Base-by-base conservation (phyloP, 2,329 filamentous ascomycete species). In the Pezicula radicicola region DNA sequence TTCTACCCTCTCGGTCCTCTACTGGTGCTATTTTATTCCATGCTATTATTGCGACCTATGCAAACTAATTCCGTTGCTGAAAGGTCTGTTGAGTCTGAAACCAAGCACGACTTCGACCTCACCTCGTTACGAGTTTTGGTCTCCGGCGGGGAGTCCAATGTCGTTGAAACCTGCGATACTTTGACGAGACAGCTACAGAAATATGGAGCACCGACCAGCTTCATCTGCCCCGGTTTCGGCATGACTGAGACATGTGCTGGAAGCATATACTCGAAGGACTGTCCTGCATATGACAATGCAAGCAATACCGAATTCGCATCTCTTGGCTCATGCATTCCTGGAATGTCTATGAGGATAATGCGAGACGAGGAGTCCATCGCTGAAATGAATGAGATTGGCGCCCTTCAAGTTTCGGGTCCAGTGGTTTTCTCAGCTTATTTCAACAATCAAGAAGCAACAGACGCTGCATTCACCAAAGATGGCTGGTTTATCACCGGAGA, bases 351-450 rank as follows among this genome's bases (percentile, higher is more conserved):
- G 67, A 67, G 75, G 5, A 53, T 77, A 33, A 61, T 54, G 15
- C 37, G 25, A 30, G 36, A 45, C 18, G 25, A 59, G 25, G 6
- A 56, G 15, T 48, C 30, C n/a, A 39, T 50, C 15, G 55, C 55
- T 10, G 50, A 53, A 8, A 28, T 48, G 16, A 55, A 51, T 8
- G 48, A 60, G 16, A 82, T 76, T 2, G 63, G 62, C 9, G 45
- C 60, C 6, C 49, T 66, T 1, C 43, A 61, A 33, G 25, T 64
- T 1, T 13, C 13, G 28, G 84, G 78, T 1, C 75, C 76, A 0
- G 81, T 84, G 42, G 72, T 89, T 8, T 87, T 87, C 72, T 76
- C 79, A 51, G 77, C 66, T 0, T 75, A 75, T 49, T 65, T 66
- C 51, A 65, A 68, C 21, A 69, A 74, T 35, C 48, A 58, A 0